These are phyloP conservation scores for Eutrema yunnanense DNA, from an alignment of 345 rosid genomes.

Conservation along the genomic window DNA sequence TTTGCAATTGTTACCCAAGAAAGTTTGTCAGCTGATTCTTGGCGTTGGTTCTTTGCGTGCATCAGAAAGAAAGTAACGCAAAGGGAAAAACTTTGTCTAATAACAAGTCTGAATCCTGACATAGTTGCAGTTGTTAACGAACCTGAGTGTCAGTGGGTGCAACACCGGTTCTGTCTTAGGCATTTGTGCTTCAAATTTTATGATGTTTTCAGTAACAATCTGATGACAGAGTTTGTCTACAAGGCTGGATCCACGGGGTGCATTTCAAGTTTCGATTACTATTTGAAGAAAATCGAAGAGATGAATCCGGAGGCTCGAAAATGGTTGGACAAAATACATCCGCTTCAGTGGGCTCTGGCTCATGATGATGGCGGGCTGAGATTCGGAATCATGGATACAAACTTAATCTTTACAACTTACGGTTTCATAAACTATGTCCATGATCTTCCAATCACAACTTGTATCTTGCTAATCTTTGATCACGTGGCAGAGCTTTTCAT, in stretches of 20 bases:
- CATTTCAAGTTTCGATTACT: background rate
- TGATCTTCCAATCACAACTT: background rate
- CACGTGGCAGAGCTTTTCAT: background rate
- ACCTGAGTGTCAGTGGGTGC: conserved; percentile 7
- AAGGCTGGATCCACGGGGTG: background rate
- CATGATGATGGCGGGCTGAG: background rate
- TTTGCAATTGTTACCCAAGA: background rate
- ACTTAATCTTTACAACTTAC: background rate
- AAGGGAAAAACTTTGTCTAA: background rate
- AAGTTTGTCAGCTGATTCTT: background rate
- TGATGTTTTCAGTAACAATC: background rate
- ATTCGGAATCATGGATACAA: background rate
- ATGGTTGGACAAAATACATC: background rate
- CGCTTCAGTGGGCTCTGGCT: background rate
- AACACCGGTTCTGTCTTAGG: conserved; percentile 7
- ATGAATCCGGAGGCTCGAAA: background rate
- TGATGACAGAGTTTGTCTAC: conserved; percentile 14
- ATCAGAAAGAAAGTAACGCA: conserved; percentile 3
- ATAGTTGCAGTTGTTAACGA: background rate
- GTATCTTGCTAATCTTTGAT: conserved; percentile 2
- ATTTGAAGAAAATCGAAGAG: background rate
- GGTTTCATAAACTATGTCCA: background rate
- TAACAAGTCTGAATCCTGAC: background rate
- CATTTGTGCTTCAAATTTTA: background rate
- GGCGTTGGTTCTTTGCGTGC: conserved; percentile 11